A percentile compares a stretch with the other conserved stretches of the same genome.
Evolutionary conservation across 441 rosid genomes (phyloP).

Genomic region (Dalechampia spathulata): DNA sequence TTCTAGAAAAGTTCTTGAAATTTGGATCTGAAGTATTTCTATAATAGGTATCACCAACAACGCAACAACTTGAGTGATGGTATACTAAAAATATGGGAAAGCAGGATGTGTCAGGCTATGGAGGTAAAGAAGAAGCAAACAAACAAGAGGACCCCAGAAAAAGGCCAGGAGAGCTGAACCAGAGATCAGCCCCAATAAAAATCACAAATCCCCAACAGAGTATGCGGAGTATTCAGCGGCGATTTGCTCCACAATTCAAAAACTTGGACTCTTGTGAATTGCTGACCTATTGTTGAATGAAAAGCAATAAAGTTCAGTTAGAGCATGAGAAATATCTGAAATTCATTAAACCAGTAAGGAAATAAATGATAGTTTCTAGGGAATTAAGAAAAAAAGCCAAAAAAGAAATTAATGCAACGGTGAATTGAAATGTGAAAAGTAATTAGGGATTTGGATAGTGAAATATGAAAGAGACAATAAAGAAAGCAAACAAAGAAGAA

Average conservation of each 20-base stretch:
- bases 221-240: constrained; percentile 39
- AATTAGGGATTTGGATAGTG: constrained; percentile 38
- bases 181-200: constrained; percentile 39
- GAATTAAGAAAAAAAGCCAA: constrained; percentile 12
- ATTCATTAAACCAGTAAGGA: constrained; percentile 27
- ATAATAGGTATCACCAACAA: constrained; percentile 13
- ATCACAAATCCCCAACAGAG: constrained; percentile 30
- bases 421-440: constrained; percentile 24
- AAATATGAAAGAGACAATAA: constrained; percentile 33
- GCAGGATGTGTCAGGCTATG: constrained; percentile 20
- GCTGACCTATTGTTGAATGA: constrained; percentile 41
- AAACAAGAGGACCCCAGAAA: constrained; percentile 22
- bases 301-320: constrained; percentile 42
- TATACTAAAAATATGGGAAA: constrained; percentile 18
- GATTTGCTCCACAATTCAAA: constrained; percentile 43
- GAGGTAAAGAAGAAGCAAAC: constrained; percentile 22
- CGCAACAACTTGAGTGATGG: constrained; percentile 13
- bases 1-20: constrained; percentile 11
- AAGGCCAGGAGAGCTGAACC: constrained; percentile 32
- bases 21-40: constrained; percentile 28
- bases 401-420: constrained; percentile 23
- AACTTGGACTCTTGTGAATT: constrained; percentile 45
- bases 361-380: constrained; percentile 29
- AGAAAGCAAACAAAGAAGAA: constrained; percentile 37
- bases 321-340: constrained; percentile 54